These are phyloP conservation scores for Trichoderma hamatum DNA, from an alignment of 2,329 filamentous ascomycete genomes.

Conservation along the genomic window DNA sequence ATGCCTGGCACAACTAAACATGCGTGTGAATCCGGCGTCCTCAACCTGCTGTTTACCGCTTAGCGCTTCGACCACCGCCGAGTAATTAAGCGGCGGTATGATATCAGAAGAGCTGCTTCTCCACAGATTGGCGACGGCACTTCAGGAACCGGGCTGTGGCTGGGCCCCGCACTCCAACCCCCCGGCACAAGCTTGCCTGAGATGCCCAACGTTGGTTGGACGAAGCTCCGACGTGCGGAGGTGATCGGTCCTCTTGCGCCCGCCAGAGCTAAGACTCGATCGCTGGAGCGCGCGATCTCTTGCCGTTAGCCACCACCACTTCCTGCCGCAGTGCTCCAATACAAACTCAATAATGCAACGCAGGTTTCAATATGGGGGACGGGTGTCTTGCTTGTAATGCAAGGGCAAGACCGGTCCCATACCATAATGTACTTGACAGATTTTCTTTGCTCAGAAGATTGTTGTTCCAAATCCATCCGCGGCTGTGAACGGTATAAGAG, in stretches of 20 bases:
- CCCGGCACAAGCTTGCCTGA: background rate
- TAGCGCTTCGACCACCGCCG: slow-evolving; percentile 1
- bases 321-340: background rate
- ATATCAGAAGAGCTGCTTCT: slow-evolving; percentile 17
- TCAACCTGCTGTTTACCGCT: slow-evolving; percentile 20
- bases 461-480: background rate
- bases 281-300: background rate
- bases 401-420: background rate
- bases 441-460: background rate
- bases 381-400: background rate
- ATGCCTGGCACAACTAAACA: background rate
- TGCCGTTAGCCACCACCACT: background rate
- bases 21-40: background rate
- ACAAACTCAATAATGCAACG: slow-evolving; percentile 4
- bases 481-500: background rate
- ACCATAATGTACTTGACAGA: background rate
- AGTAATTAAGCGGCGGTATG: background rate
- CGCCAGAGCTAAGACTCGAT: slow-evolving; percentile 8
- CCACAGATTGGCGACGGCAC: slow-evolving; percentile 26
- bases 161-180: slow-evolving; percentile 3
- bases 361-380: background rate
- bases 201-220: slow-evolving; percentile 7
- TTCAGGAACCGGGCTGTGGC: slow-evolving; percentile 20
- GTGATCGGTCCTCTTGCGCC: background rate
- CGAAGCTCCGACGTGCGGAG: slow-evolving; percentile 2